Conservation (phyloP, 352 stramenopile species). For the Pythium brachiatum region DNA sequence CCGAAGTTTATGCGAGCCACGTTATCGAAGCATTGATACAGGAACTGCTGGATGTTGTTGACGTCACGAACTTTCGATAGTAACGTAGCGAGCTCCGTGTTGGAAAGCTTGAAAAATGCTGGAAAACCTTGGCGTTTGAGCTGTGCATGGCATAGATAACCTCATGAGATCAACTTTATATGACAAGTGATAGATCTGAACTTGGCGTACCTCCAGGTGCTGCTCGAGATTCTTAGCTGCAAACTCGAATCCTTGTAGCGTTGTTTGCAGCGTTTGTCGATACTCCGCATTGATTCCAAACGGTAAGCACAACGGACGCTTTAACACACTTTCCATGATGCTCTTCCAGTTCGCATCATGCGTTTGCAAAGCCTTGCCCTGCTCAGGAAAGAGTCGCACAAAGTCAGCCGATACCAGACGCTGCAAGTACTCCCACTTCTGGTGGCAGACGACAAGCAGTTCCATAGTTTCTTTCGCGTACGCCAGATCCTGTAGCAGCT, state of each 20-base stretch:
- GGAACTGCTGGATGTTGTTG: conserved; percentile 48
- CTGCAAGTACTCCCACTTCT: conserved; percentile 70
- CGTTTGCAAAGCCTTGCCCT: conserved; percentile 50
- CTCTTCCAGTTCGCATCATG: conserved; percentile 51
- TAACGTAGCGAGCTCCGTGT: conserved; percentile 51
- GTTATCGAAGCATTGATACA: conserved; percentile 75
- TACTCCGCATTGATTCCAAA: conserved; percentile 53
- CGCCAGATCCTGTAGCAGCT: conserved; percentile 45
- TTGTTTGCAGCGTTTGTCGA: conserved; percentile 34
- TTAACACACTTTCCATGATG: conserved; percentile 45
- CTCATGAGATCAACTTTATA: background rate
- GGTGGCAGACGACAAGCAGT: conserved; percentile 52
- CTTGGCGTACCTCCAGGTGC: conserved; percentile 40
- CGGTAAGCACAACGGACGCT: conserved; percentile 49
- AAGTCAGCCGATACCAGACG: conserved; percentile 62
- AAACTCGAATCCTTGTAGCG: conserved; percentile 54
- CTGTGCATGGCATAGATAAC: background rate
- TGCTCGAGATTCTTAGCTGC: conserved; percentile 46
- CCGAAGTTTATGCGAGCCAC: conserved; percentile 56
- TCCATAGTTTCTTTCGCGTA: conserved; percentile 52
- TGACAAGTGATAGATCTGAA: background rate
- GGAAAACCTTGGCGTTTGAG: conserved; percentile 61
- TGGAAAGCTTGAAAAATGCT: conserved; percentile 61
- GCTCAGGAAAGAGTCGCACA: conserved; percentile 51
- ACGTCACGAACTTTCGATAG: conserved; percentile 48